Evolutionary conservation across 495 filamentous ascomycete genomes (phyloP), one percentile per base, ranked within the genome.

Genomic region (Podospora sp.): DNA sequence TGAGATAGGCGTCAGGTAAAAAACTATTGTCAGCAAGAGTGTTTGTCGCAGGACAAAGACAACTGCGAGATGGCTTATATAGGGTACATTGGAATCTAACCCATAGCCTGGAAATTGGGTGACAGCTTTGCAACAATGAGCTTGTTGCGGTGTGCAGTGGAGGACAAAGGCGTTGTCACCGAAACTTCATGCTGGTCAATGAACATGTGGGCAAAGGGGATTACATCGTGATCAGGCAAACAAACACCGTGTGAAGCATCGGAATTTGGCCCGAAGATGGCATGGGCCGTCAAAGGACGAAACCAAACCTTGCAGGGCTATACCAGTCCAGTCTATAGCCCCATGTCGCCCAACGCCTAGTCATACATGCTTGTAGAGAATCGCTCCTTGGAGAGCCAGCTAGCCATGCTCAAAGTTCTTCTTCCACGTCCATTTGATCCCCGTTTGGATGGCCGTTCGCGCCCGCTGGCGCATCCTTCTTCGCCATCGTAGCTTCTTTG

Each of bases 401-500:
- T 6, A 46, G 40, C 57, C 67, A 40, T 35, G 52, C 40, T 74
- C 63, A 83, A 65, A 76, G 74, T 57, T 82, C 70, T 70, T 83
- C 82, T 65, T 85, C 82, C 46, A 84, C 82, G 5, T 88, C 85
- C 80, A 86, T 84, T 56, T 80, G 69, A 52, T 81, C 82, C 20
- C 84, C 89, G 60, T 88, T 87, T 33, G 84, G 67, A 40, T 80
- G 76, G 22, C 84, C 86, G 65, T 89, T 89, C 36, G 76, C 72
- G 27, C 62, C 71, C 8, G 71, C 70, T 29, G 75, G 72, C 25
- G 52, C 63, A 24, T 87, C 83, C 76, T 86, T 87, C 73, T 81
- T 82, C 5, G 84, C 82, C 73, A 84, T 84, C 18, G 83, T 92
- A 14, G 95, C 95, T 76, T 98, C 96, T 81, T 98, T 99, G 81